These are phyloP conservation scores for Globisporangium parvum DNA, from an alignment of 352 stramenopile genomes.

Conservation along the genomic window DNA sequence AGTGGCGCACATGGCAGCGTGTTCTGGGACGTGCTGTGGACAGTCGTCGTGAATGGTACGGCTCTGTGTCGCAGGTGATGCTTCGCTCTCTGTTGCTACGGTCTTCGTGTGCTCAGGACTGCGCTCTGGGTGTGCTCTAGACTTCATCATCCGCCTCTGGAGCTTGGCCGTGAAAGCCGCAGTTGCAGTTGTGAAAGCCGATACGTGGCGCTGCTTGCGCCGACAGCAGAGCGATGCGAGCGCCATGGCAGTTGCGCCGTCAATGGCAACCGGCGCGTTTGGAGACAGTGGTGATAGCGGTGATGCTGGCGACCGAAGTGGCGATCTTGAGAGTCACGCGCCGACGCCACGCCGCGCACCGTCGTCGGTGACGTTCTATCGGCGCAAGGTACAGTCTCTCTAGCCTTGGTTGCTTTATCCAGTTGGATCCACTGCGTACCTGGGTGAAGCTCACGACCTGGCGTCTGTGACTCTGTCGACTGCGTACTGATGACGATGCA, in stretches of 20 bases:
- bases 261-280: neutral
- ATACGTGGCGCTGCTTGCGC: conserved; percentile 22
- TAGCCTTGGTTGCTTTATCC: neutral
- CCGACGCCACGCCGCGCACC: conserved; percentile 12
- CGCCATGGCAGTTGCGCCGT: neutral
- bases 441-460: neutral
- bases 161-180: conserved; percentile 56
- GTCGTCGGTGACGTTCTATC: conserved; percentile 48
- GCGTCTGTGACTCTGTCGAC: neutral
- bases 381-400: conserved; percentile 48
- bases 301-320: neutral
- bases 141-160: conserved; percentile 64
- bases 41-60: conserved; percentile 72
- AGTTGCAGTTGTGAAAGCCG: conserved; percentile 39
- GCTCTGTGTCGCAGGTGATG: neutral
- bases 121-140: conserved; percentile 15
- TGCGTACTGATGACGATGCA: conserved; percentile 11
- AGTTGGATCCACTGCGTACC: neutral
- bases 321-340: conserved; percentile 11
- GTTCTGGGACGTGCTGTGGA: conserved; percentile 69
- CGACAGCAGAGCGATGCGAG: neutral
- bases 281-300: neutral
- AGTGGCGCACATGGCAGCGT: conserved; percentile 20
- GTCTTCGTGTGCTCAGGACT: neutral
- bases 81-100: neutral